These are phyloP conservation scores for Lasiodiplodia citricola DNA, from an alignment of 2,329 filamentous ascomycete genomes.

Conservation along the genomic window DNA sequence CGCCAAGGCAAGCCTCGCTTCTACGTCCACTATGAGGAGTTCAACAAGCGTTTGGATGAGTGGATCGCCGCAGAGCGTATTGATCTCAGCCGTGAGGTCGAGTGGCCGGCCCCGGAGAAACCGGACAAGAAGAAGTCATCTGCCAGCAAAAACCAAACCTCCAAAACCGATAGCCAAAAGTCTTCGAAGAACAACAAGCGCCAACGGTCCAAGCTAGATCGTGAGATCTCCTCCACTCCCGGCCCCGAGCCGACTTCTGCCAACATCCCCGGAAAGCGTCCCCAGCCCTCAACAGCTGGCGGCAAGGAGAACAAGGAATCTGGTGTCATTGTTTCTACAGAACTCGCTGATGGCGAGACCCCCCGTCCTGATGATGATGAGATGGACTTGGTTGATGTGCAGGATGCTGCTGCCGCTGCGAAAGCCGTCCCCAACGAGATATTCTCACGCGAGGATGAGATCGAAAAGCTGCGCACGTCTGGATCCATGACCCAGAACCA, in stretches of 20 bases:
- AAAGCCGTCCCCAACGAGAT: conserved; percentile 58
- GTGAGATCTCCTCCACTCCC: conserved; percentile 63
- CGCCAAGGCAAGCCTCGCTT: conserved; percentile 87
- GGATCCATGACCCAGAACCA: conserved; percentile 99
- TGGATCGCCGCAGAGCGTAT: conserved; percentile 86
- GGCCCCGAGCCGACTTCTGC: conserved; percentile 60
- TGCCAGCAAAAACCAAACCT: conserved; percentile 32
- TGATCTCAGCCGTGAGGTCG: conserved; percentile 87
- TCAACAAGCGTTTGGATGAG: conserved; percentile 89
- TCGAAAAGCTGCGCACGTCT: conserved; percentile 91
- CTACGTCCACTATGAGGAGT: conserved; percentile 97
- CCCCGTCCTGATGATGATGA: conserved; percentile 58
- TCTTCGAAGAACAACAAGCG: conserved; percentile 54
- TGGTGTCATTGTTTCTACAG: conserved; percentile 50
- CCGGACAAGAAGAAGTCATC: conserved; percentile 83
- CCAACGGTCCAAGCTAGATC: conserved; percentile 52
- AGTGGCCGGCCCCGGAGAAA: conserved; percentile 94
- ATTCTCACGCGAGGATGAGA: conserved; percentile 86
- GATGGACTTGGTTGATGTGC: conserved; percentile 58
- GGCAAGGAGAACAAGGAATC: conserved; percentile 66
- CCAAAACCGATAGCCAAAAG: conserved; percentile 49
- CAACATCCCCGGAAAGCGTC: conserved; percentile 53
- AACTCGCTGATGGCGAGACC: conserved; percentile 53
- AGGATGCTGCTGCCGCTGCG: conserved; percentile 57
- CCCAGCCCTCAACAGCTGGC: conserved; percentile 60